Evolutionary conservation across 768 basidiomycete genomes (phyloP), one percentile per base, ranked within the genome.

Genomic region (Lactarius akahatsu): DNA sequence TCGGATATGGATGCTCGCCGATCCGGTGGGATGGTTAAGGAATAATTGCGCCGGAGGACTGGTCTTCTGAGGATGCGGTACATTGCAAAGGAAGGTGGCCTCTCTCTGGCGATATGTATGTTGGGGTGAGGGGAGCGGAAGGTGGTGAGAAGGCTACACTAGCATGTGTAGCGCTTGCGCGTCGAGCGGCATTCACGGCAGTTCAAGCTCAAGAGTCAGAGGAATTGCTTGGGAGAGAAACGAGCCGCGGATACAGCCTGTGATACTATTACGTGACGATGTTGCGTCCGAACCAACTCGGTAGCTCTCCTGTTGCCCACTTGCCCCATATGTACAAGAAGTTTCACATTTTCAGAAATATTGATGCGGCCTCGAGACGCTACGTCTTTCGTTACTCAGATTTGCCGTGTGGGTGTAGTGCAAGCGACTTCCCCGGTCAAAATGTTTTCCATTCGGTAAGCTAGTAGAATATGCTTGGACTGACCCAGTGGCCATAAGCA

Each of bases 101-200:
- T 30, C 55, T 4, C 11, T 30, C 55, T 4, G 56, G 57, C 40
- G 7, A 58, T 20, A 20, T 11, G 20, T 56, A 7, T 20, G 28
- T 32, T 55, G 32, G 20, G 30, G 32, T 20, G 50, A 26, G 28
- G 10, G 18, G 28, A 23, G 20, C 30, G 10, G 55, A 34, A 56
- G 16, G 18, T 34, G 16, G 30, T 56, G 32, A 30, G 30, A 32
- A 34, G 55, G 32, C 26, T 23, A 52, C 50, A 52, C 23, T 13
- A 13, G 50, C n/a, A 50, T 26, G 47, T 11, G n/a, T 47, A 26
- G 26, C 50, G 50, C 50, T 52, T 52, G 50, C 50, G 50, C 26
- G 50, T 52, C 26, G 50, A 28, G 50, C 50, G 50, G 50, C 50
- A 52, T 52, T 26, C 50, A 26, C 47, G 50, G 50, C 50, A 52